These are phyloP conservation scores for Collybia sp. DNA, from an alignment of 768 basidiomycete genomes.

Conservation along the genomic window DNA sequence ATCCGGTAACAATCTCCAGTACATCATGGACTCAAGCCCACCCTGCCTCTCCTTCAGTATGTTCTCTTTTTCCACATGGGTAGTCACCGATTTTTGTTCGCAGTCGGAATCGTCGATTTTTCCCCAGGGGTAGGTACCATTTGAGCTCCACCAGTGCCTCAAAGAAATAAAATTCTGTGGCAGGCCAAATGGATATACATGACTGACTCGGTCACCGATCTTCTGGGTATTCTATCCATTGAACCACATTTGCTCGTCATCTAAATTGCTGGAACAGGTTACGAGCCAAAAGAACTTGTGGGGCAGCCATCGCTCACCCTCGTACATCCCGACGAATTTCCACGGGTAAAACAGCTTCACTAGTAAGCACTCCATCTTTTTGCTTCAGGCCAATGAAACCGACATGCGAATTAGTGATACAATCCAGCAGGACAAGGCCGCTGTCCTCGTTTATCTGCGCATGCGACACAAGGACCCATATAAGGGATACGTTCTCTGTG, in stretches of 20 bases:
- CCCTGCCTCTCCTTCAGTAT: slow-evolving; percentile 76
- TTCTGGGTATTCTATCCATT: slow-evolving; percentile 42
- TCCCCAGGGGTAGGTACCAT: slow-evolving; percentile 52
- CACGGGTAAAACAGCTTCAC: slow-evolving; percentile 61
- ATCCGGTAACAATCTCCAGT: slow-evolving; percentile 11
- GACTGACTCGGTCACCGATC: slow-evolving; percentile 60
- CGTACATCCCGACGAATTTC: slow-evolving; percentile 77
- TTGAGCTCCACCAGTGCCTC: background rate
- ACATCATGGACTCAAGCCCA: slow-evolving; percentile 37
- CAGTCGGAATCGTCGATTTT: slow-evolving; percentile 82
- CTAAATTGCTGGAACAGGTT: slow-evolving; percentile 40
- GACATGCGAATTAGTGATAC: slow-evolving; percentile 51
- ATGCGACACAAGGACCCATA: slow-evolving; percentile 77
- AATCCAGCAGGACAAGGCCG: slow-evolving; percentile 75
- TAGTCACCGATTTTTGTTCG: slow-evolving; percentile 4
- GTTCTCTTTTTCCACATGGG: slow-evolving; percentile 21
- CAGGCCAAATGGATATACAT: slow-evolving; percentile 67
- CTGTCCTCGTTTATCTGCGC: slow-evolving; percentile 72
- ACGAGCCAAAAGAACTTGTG: slow-evolving; percentile 67
- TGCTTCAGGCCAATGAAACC: background rate
- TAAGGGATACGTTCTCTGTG: slow-evolving; percentile 71
- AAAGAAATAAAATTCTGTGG: slow-evolving; percentile 4
- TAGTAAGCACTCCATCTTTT: slow-evolving; percentile 39
- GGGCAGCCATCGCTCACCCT: slow-evolving; percentile 68
- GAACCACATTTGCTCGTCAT: background rate